A percentile compares a stretch with the other conserved stretches of the same genome.
Conservation (phyloP, 129 eudicot genomes). For the Flaveria brownii region DNA sequence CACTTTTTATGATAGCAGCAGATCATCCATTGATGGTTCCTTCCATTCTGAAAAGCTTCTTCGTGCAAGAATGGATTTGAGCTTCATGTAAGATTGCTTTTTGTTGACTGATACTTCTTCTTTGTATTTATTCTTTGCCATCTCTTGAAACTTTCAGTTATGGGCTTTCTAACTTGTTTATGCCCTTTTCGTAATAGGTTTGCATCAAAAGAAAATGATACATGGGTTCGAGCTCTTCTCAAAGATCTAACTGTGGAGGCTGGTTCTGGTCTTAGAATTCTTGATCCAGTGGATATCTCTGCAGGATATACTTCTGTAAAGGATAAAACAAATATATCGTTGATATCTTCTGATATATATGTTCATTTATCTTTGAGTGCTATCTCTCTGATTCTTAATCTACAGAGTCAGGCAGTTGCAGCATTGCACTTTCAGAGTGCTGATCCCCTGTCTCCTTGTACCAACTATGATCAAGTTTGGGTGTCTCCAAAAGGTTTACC, state of each 20-base stretch:
- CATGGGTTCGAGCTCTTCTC: constrained; percentile 82
- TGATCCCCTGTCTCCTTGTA: constrained; percentile 88
- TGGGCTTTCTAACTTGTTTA: background rate
- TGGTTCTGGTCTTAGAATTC: constrained; percentile 93
- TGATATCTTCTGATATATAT: constrained; percentile 72
- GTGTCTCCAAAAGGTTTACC: constrained; percentile 74
- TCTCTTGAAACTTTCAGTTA: constrained; percentile 12
- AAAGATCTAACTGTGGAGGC: constrained; percentile 91
- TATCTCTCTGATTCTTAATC: constrained; percentile 85
- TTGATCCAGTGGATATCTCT: constrained; percentile 94
- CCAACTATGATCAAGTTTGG: constrained; percentile 84
- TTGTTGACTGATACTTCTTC: constrained; percentile 14
- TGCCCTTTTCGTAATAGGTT: constrained; percentile 47
- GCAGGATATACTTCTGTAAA: constrained; percentile 92
- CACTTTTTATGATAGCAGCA: constrained; percentile 91
- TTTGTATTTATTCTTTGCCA: background rate
- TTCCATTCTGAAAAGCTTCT: constrained; percentile 84
- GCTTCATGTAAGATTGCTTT: constrained; percentile 76
- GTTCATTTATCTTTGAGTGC: constrained; percentile 84
- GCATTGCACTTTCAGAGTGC: constrained; percentile 76
- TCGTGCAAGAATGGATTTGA: constrained; percentile 89
- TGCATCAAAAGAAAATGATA: constrained; percentile 92
- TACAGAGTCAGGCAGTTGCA: constrained; percentile 77
- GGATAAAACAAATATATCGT: constrained; percentile 87
- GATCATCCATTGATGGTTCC: constrained; percentile 82